Evolutionary conservation across 495 filamentous ascomycete species (phyloP), one percentile per base, ranked within the genome.

Genomic region (Cercophora scortea): DNA sequence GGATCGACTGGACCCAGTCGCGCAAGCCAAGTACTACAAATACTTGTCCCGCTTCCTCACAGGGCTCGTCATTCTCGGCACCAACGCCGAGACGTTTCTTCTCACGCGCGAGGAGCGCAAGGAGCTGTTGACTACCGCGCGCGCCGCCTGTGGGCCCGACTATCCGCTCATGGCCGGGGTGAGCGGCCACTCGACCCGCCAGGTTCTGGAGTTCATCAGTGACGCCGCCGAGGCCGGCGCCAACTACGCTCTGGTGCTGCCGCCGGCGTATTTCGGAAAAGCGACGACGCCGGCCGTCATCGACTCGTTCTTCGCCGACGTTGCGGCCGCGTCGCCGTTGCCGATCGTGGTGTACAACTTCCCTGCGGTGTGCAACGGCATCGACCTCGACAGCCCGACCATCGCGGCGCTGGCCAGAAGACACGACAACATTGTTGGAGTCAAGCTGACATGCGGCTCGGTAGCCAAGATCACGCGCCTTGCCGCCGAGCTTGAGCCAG

Each of bases 291-390:
- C 68, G 40, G 65, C 67, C 45, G 82, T 87, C 34, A 70, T 89
- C 4, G 71, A 75, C 52, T 66, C 63, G 6, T 89, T 87, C 64
- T 89, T 77, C 52, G 69, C 64, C 17, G 78, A 85, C 19, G 73
- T 89, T 0, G 81, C 41, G 11, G 35, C 32, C 1, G 13, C 8
- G 1, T 10, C 15, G 42, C 79, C 5, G 56, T 60, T 87, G 10
- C 83, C 81, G 0, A 73, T 87, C 39, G 73, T 89, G 6, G 58
- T 88, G 6, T 87, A 88, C 61, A 87, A 88, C 58, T 87, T 87
- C 69, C 84, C 84, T 0, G 83, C 75, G 5, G 84, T 87, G 11
- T 85, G 82, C 63, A 88, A 87, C 53, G 84, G 84, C 11, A 69
- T 89, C 0, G 85, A 89, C 53, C 59, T 88, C 33, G 81, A 85